Base-by-base conservation (phyloP, 371 early-diverging fungal genomes). In the Saksenaea vasiformis region DNA sequence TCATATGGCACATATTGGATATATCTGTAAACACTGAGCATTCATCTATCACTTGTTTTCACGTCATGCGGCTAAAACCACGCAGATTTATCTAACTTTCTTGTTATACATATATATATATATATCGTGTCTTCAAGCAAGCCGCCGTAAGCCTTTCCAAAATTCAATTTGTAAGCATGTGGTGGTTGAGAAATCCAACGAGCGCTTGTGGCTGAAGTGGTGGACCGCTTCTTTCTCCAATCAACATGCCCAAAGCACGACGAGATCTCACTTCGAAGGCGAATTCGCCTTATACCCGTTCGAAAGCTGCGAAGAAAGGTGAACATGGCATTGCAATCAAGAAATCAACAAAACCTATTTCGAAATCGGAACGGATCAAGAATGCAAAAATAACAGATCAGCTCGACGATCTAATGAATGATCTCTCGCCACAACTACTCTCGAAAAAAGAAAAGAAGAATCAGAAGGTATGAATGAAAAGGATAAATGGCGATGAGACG, bases 361-460 rank as follows among this genome's bases (percentile, higher is more conserved):
- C 58, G 28, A 65, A 64, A 35, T 61, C 51, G 11, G 56, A 57
- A 26, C 56, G 58, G 19, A 58, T 69, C 24, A 66, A 64, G 37
- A 60, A 74, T 47, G 62, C 61, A 13, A 67, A 56, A 27, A 47
- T 78, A 28, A 69, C 75, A 19, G 73, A 72, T 56, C 69, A 73
- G 24, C 72, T 81, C 15, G 81, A 81, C 28, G 62, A 65, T 19
- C 64, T 76, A 2, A 66, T 78, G 62, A 67, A 54, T 10, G 80
- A 79, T 55, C 65, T 79, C 19, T 62, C 69, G 34, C 53, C 69
- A 10, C 72, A 73, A 37, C 53, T 66, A 72, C 28, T 53, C 47
- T 43, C 60, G 63, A 14, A 73, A 67, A 41, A 71, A 69, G 65
- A 78, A 75, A 58, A 43, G 35, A 31, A 58, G 69, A 66, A 71